Conservation (phyloP, 1,284 basidiomycete species). For the Kwoniella shivajii region DNA sequence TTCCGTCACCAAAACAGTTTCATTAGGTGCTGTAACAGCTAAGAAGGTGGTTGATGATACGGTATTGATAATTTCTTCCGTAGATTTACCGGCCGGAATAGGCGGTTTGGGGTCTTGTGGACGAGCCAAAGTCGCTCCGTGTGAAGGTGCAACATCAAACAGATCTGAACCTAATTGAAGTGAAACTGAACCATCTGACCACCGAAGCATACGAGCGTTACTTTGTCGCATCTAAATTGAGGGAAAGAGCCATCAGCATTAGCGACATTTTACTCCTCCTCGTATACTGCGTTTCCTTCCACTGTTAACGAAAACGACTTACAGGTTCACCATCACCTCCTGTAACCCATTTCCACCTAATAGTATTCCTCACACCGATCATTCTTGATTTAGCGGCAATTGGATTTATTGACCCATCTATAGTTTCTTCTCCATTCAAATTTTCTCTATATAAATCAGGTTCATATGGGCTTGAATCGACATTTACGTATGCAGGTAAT, state of each 20-base stretch:
- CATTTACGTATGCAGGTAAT: conserved; percentile 48
- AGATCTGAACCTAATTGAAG: conserved; percentile 52
- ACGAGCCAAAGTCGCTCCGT: conserved; percentile 35
- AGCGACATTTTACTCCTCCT: not conserved
- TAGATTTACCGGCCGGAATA: conserved; percentile 2
- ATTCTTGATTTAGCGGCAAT: conserved; percentile 45
- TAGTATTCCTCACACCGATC: conserved; percentile 51
- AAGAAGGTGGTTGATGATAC: conserved; percentile 36
- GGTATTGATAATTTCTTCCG: conserved; percentile 7
- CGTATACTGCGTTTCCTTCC: too few species aligned
- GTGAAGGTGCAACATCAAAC: conserved; percentile 49
- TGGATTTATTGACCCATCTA: conserved; percentile 27
- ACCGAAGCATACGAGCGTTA: conserved; percentile 51
- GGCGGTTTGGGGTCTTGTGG: conserved; percentile 18
- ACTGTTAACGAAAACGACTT: too few species aligned
- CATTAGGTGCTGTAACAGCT: conserved; percentile 27
- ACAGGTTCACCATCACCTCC: conserved; percentile 44
- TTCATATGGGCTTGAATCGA: conserved; percentile 49
- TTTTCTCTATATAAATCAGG: conserved; percentile 43
- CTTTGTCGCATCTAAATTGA: conserved; percentile 32
- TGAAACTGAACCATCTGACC: conserved; percentile 53
- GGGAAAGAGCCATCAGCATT: not conserved
- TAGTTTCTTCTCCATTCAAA: conserved; percentile 26
- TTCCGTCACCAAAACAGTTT: conserved; percentile 46
- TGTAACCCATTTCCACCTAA: conserved; percentile 51